Base-by-base conservation (phyloP, 805 yeast genomes). In the Kurtzmaniella fragi region DNA sequence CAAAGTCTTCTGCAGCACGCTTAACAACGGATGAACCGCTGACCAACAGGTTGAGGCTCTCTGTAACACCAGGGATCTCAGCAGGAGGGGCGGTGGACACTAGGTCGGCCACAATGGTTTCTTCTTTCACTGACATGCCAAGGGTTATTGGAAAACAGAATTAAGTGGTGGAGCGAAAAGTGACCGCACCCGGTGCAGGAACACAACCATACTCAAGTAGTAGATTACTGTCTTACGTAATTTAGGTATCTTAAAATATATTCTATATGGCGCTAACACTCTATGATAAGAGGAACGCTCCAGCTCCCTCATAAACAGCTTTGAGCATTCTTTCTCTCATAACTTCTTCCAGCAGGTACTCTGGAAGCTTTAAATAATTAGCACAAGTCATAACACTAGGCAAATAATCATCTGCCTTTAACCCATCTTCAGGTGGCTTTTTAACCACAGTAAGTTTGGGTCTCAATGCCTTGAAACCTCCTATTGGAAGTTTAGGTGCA, bases 311-410 rank as follows among this genome's bases (percentile, higher is more conserved):
- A 4, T 68, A 70, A 53, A 89, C 77, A 0, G 98, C 97, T 43
- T 77, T 83, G 10, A 61, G 37, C 6, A 93, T 61, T 38, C 84
- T 68, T 26, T 67, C 55, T 36, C 58, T 65, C 82, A 93, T 72
- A 1, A 85, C 60, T 13, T 70, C 79, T 42, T 71, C 73, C 28
- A 75, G 64, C 3, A 87, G 73, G 56, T 91, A 93, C 45, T 84
- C 77, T 4, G 99, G 98, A 15, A 93, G 64, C 57, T 91, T 91
- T 48, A 91, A 70, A 55, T 91, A 93, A 56, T 91, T 91, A 3
- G 95, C 97, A 67, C 99, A 91, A 0, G 99, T 91, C 99, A 91
- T 91, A 2, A 93, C 99, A 62, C 96, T 87, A 2, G 99, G 98
- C 41, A 93, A 68, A 53, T 83, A 89, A 44, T 81, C 88, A 59